Base-by-base conservation (phyloP, 2,329 filamentous ascomycete species). In the Eutypa lata region DNA sequence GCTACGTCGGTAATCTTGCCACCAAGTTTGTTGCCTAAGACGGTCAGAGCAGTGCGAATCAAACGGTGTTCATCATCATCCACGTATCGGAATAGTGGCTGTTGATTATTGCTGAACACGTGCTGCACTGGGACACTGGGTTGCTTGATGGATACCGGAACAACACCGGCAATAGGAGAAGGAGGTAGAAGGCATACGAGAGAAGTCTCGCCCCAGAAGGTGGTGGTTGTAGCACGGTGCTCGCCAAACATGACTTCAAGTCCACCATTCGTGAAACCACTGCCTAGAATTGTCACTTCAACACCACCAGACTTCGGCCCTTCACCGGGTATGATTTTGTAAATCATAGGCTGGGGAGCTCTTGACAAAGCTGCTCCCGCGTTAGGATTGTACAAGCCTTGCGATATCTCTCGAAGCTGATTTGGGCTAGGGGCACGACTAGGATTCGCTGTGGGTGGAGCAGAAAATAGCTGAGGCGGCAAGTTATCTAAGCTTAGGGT, bases 181-280 rank as follows among this genome's bases (percentile, higher is more conserved):
- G 90, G 89, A 4, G 90, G 90, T 10, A 91, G 76, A 45, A 92
- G 76, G 62, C 89, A 93, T 50, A 92, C 88, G 19, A 95, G 74
- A n/a, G 88, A 88, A 53, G 86, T 86, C 57, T 89, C 83, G 44
- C 89, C 87, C 88, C 89, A 93, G 66, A 83, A 94, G 0, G 88
- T 90, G 1, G 89, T 92, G 0, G 87, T 89, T 0, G 87, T 79
- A 2, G 82, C 81, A 59, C 76, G 78, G 47, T 77, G 73, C 33
- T 80, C 74, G 21, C 92, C 92, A 68, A 97, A 97, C 71, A 91
- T 88, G 51, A 96, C 89, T 57, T 92, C 89, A 56, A 95, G 79
- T 1, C 84, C 84, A 46, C 70, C 88, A 56, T 81, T 87, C 58
- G 85, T 87, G 67, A 96, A 96, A 14, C 87, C 84, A 58, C 86